Conservation (phyloP, 768 basidiomycete genomes). For the Mycena crocata region DNA sequence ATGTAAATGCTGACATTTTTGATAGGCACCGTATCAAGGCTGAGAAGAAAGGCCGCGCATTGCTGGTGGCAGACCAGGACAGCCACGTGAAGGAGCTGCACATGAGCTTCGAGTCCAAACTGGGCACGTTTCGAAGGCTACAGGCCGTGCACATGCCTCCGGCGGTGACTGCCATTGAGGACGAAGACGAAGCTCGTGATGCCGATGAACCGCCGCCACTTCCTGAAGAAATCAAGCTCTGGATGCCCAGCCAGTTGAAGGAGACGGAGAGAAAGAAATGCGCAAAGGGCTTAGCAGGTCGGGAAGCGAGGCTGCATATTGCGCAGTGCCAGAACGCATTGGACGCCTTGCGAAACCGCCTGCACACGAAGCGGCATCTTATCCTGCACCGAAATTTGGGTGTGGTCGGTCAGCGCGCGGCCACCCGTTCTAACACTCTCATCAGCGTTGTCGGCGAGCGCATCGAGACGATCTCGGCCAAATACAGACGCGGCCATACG, state of each 20-base stretch:
- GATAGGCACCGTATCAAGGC: background rate
- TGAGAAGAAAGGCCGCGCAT: background rate
- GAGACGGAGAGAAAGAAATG: background rate
- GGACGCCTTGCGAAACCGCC: background rate
- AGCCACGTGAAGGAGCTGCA: background rate
- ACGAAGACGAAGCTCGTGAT: background rate
- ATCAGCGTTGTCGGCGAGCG: background rate
- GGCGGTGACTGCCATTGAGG: background rate
- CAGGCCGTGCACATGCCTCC: background rate
- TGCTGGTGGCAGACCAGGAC: background rate
- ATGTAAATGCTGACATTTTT: no score
- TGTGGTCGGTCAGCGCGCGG: background rate
- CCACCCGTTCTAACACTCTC: background rate
- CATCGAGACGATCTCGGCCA: background rate
- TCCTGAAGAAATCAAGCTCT: background rate
- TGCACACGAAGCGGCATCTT: background rate
- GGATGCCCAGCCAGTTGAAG: background rate
- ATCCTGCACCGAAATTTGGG: background rate
- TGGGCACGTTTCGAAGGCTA: background rate
- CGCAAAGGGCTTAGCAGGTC: background rate
- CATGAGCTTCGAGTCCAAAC: background rate
- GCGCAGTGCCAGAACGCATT: background rate
- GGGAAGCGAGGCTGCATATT: background rate
- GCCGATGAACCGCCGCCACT: background rate
- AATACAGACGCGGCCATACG: background rate